Percentiles rank a stretch among this genome's conserved stretches.
phyloP scores from a whole-genome alignment of 2,329 filamentous ascomycete species.

The Botrytis hyacinthi region DNA sequence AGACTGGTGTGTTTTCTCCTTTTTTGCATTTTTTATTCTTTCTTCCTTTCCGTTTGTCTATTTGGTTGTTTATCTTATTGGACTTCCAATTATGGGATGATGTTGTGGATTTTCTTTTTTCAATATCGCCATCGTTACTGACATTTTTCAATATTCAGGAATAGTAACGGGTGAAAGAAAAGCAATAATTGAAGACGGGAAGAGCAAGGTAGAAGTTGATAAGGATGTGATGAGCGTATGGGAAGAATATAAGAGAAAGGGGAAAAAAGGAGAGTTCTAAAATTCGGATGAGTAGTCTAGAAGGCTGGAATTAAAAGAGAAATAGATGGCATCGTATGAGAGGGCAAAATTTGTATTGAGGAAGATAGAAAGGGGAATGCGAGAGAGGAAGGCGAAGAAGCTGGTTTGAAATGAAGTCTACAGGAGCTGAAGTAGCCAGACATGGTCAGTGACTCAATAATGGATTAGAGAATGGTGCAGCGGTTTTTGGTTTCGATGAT shows the following conservation, averaged over 20 bases:
- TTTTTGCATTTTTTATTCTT: too few relatives aligned
- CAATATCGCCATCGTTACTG: too few relatives aligned
- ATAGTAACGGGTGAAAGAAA: too few relatives aligned
- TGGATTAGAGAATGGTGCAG: neutral
- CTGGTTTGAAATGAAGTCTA: neutral
- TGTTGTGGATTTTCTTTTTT: too few relatives aligned
- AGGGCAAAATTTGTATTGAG: neutral
- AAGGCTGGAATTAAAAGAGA: neutral
- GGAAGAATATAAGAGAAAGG: neutral
- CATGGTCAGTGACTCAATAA: neutral
- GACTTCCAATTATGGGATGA: too few relatives aligned
- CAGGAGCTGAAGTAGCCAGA: neutral
- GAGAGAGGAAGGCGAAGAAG: neutral
- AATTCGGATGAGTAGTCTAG: neutral
- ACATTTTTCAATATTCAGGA: too few relatives aligned
- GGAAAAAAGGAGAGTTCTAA: neutral
- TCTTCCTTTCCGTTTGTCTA: too few relatives aligned
- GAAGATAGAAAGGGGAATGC: neutral
- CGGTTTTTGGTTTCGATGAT: neutral
- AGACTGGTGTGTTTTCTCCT: too few relatives aligned
- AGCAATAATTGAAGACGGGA: neutral
- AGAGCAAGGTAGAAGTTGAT: neutral
- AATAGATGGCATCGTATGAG: too few relatives aligned
- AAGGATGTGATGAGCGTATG: neutral
- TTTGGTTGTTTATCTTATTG: too few relatives aligned